These are phyloP conservation scores for Neocatenulostroma microsporum DNA, from an alignment of 2,329 filamentous ascomycete genomes.

Conservation along the genomic window DNA sequence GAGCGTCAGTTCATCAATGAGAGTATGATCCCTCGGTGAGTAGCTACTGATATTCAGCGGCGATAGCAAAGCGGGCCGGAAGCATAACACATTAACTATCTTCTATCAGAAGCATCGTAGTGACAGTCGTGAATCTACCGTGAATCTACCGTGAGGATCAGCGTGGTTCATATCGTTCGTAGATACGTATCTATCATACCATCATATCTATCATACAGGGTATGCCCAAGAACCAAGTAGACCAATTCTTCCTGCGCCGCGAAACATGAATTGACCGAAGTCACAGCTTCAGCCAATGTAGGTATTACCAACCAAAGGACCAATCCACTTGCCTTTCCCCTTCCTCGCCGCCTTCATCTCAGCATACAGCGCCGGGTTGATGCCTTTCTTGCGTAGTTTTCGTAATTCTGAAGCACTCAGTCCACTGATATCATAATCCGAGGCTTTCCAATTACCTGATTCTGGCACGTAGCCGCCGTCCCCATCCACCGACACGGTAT, in stretches of 20 bases:
- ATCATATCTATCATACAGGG: neutral
- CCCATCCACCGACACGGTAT: conserved; percentile 17
- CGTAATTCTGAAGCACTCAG: conserved; percentile 36
- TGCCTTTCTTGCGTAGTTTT: conserved; percentile 40
- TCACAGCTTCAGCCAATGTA: conserved; percentile 17
- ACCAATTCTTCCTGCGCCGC: neutral
- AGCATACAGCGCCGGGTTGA: conserved; percentile 40
- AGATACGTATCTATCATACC: neutral
- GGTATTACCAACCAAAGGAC: conserved; percentile 23
- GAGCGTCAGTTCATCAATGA: too few relatives aligned
- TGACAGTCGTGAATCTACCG: too few relatives aligned
- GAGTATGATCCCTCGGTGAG: too few relatives aligned
- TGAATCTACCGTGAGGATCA: too few relatives aligned
- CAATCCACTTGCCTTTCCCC: conserved; percentile 24
- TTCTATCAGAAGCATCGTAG: too few relatives aligned
- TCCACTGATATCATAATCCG: conserved; percentile 32
- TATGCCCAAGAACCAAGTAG: neutral
- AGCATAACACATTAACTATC: too few relatives aligned
- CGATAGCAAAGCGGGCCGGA: too few relatives aligned
- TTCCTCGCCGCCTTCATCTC: conserved; percentile 42
- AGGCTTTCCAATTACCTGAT: conserved; percentile 32
- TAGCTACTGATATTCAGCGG: too few relatives aligned
- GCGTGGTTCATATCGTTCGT: too few relatives aligned
- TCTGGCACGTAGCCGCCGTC: conserved; percentile 3
- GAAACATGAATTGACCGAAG: neutral